Percentiles rank a stretch among this genome's conserved stretches.
Conservation (phyloP, 352 stramenopile species). For the Phytophthora gonapodyides region DNA sequence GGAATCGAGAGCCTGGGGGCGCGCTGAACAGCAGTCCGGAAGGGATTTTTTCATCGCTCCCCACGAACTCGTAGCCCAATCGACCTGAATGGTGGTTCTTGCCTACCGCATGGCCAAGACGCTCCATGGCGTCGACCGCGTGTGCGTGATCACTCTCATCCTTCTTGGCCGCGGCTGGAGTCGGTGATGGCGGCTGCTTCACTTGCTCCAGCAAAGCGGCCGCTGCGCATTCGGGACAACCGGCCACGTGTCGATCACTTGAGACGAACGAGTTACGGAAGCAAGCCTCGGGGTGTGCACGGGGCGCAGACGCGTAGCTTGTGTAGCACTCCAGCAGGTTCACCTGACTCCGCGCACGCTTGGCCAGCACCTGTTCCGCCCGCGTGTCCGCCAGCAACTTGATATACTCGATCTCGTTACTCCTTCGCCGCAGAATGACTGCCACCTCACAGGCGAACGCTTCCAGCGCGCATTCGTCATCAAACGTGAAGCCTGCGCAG, state of each 20-base stretch:
- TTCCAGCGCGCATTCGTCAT: constrained; percentile 88
- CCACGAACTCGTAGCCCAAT: constrained; percentile 38
- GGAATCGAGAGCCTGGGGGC: constrained; percentile 34
- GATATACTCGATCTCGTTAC: constrained; percentile 90
- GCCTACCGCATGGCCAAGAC: constrained; percentile 19
- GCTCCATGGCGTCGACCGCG: constrained; percentile 15
- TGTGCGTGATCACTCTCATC: constrained; percentile 8
- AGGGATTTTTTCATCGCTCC: constrained; percentile 16
- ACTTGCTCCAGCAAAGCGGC: constrained; percentile 24
- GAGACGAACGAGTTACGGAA: constrained; percentile 65
- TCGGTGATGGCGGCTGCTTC: constrained; percentile 5
- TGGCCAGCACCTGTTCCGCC: constrained; percentile 70
- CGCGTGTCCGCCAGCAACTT: constrained; percentile 84
- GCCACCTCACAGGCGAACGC: constrained; percentile 87
- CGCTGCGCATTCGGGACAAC: constrained; percentile 46
- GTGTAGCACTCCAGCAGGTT: constrained; percentile 82
- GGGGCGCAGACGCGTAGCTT: constrained; percentile 59
- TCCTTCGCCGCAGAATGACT: constrained; percentile 79
- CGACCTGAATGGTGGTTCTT: constrained; percentile 35
- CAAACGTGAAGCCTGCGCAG: constrained; percentile 65
- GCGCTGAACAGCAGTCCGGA: constrained; percentile 34
- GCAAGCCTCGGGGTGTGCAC: constrained; percentile 52
- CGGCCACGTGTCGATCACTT: constrained; percentile 44
- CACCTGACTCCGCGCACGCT: constrained; percentile 74
- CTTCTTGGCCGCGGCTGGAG: constrained; percentile 1